Evolutionary conservation across 768 basidiomycete species (phyloP).

Genomic region (Auricularia sp.): DNA sequence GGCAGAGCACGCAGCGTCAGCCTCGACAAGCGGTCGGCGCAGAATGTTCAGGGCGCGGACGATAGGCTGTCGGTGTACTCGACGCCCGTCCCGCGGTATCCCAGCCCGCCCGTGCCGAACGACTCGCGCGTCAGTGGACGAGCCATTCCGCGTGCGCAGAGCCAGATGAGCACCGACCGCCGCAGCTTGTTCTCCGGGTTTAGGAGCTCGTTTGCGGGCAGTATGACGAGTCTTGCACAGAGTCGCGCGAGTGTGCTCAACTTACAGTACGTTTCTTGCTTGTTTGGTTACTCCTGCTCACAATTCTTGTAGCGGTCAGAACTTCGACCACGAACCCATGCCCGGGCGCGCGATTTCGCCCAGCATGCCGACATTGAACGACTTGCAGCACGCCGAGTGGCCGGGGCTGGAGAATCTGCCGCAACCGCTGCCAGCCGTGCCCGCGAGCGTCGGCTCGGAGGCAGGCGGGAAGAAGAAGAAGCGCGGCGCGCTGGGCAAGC

Average conservation of each 20-base stretch:
- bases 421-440: background rate
- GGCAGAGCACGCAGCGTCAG: conserved; percentile 5
- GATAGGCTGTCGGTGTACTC: background rate
- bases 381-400: background rate
- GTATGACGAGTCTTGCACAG: background rate
- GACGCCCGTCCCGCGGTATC: background rate
- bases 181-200: background rate
- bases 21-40: background rate
- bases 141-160: background rate
- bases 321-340: background rate
- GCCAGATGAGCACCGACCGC: background rate
- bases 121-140: background rate
- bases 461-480: conserved; percentile 45
- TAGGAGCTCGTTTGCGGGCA: background rate
- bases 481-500: conserved; percentile 57
- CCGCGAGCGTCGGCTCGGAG: background rate
- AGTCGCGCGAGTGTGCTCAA: background rate
- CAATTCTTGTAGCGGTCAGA: background rate
- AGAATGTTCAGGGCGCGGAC: background rate
- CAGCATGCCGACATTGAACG: background rate
- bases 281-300: background rate
- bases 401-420: background rate
- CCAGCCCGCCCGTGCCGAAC: background rate
- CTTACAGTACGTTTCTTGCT: background rate
- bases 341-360: background rate